phyloP scores from a whole-genome alignment of 345 rosid genomes.

The Microcos paniculata region DNA sequence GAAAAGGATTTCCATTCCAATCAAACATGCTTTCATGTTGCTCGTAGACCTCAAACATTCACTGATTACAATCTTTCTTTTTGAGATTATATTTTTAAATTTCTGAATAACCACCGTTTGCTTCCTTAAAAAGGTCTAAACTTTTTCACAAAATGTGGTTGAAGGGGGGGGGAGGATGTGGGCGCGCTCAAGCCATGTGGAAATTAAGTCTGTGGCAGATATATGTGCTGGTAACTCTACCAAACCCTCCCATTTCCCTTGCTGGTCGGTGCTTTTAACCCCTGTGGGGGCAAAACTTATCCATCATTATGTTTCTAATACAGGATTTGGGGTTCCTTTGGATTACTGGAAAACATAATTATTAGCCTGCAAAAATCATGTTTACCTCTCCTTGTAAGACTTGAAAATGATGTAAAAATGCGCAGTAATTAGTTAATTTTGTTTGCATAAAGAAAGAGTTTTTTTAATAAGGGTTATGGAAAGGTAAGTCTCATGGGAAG shows the following conservation, averaged over 20 bases:
- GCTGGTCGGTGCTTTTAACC: constrained; percentile 30
- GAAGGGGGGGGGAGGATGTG: too few species aligned
- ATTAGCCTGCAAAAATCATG: constrained; percentile 5
- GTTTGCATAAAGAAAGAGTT: not conserved
- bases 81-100: not conserved
- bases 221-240: constrained; percentile 24
- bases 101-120: constrained; percentile 28
- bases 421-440: too few species aligned
- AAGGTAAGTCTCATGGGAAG: not conserved
- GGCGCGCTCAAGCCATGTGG: constrained; percentile 32
- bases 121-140: constrained; percentile 33
- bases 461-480: not conserved
- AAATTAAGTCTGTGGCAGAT: not conserved
- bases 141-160: not conserved
- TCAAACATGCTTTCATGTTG: constrained; percentile 34
- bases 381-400: not conserved
- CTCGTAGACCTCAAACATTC: constrained; percentile 34
- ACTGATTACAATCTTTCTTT: constrained; percentile 13
- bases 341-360: constrained; percentile 18
- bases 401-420: too few species aligned
- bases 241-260: constrained; percentile 26
- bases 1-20: constrained; percentile 17
- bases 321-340: constrained; percentile 3
- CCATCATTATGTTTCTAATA: constrained; percentile 16
- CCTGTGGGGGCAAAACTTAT: not conserved